These are phyloP conservation scores for Wickerhamomyces queroliae DNA, from an alignment of 805 yeast species.

Conservation along the genomic window DNA sequence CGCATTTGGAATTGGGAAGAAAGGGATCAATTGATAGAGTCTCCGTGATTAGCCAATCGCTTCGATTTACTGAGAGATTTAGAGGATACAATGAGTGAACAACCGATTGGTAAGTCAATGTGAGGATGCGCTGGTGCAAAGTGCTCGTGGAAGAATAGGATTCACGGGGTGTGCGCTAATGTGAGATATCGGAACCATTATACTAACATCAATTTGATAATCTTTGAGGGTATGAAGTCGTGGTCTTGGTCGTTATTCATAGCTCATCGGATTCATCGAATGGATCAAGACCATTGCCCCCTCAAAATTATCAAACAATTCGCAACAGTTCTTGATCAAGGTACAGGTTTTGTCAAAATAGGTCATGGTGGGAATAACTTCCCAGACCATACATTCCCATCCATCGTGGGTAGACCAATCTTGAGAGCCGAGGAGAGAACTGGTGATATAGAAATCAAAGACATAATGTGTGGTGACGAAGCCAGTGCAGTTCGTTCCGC, in stretches of 20 bases:
- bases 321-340: constrained; percentile 84
- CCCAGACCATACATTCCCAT: constrained; percentile 96
- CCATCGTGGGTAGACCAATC: constrained; percentile 96
- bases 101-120: constrained; percentile 14
- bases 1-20: background rate
- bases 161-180: too few relatives aligned
- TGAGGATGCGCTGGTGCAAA: background rate
- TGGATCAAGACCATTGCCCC: background rate
- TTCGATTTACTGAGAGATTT: background rate
- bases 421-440: constrained; percentile 92
- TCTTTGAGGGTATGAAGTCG: too few relatives aligned
- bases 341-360: constrained; percentile 96
- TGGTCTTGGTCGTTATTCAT: background rate
- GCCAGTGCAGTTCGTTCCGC: constrained; percentile 88
- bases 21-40: background rate
- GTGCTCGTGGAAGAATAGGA: too few relatives aligned
- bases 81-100: constrained; percentile 15
- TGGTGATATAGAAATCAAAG: constrained; percentile 74
- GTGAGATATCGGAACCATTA: background rate
- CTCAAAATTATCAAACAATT: background rate
- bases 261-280: background rate
- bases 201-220: background rate
- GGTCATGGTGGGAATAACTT: constrained; percentile 96
- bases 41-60: background rate
- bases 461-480: constrained; percentile 97